Conservation (phyloP, 1,284 basidiomycete species). For the Clitocybe nebularis region DNA sequence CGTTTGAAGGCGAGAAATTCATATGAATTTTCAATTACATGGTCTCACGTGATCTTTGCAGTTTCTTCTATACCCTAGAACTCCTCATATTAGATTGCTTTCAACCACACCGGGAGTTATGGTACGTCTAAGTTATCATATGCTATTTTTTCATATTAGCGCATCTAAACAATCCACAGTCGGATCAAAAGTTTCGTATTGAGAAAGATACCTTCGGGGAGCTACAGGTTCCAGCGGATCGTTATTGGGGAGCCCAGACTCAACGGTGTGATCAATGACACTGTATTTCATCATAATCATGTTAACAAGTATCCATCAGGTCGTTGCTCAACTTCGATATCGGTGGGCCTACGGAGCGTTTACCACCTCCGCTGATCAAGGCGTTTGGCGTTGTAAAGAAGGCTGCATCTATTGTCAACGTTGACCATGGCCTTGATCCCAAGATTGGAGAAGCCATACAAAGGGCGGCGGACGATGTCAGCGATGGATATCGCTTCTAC, state of each 20-base stretch:
- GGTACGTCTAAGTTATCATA: no score
- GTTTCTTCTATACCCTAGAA: constrained; percentile 16
- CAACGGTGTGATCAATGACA: constrained; percentile 63
- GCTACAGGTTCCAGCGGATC: constrained; percentile 89
- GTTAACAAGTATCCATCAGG: constrained; percentile 37
- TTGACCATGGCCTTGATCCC: constrained; percentile 86
- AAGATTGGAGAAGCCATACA: constrained; percentile 90
- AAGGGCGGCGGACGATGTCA: constrained; percentile 89
- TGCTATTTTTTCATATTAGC: no score
- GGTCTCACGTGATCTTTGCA: constrained; percentile 28
- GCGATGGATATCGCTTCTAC: constrained; percentile 24
- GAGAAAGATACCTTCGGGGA: constrained; percentile 91
- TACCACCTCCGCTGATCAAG: constrained; percentile 93
- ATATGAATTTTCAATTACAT: no score
- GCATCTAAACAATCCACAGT: constrained; percentile 22
- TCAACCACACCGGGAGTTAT: constrained; percentile 38
- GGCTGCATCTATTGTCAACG: constrained; percentile 92
- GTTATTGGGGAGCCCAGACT: constrained; percentile 99
- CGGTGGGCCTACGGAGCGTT: constrained; percentile 88
- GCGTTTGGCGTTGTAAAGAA: constrained; percentile 99
- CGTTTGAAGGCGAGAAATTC: no score
- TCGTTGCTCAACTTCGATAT: constrained; percentile 99
- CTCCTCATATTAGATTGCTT: constrained; percentile 21
- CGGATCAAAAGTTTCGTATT: constrained; percentile 51
- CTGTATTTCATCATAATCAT: constrained; percentile 1